Base-by-base conservation (phyloP, 805 yeast genomes). In the Candida qinlingensis region DNA sequence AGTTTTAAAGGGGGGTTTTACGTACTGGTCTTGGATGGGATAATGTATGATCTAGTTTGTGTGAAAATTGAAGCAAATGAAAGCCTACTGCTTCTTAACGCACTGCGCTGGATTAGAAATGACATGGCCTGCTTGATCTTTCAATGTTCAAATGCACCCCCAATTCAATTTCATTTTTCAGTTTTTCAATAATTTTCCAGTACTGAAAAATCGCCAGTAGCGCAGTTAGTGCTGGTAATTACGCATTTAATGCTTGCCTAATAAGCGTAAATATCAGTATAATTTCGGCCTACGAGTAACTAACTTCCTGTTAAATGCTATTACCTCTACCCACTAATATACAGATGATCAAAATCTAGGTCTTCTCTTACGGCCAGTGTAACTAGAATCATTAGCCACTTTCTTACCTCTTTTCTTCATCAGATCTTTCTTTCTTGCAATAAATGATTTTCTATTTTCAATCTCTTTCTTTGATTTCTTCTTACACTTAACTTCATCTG, bases 311-410 rank as follows among this genome's bases (percentile, higher is more conserved):
- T 13, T 31, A 19, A n/a, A 40, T 40, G 42, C 42, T n/a, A 9
- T 19, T 12, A 8, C 12, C 34, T 31, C 11, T 11, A 6, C 27
- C 26, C 13, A 28, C 33, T 33, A 31, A 13, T 28, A 34, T 38
- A 29, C 39, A 30, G 26, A 12, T 25, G 4, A 30, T 45, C 62
- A 85, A 65, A 86, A 85, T 59, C 79, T 72, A 9, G 85, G 77
- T 56, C 79, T 74, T 70, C 95, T 76, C 69, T 78, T 80, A 71
- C 99, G 80, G 44, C 95, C 98, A 3, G 97, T 87, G 68, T 84
- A 92, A 65, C 85, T 87, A 50, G 96, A 87, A 65, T 94, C 99
- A 53, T 74, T 75, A 4, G 98, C 96, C 6, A 92, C 98, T 38
- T 71, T 68, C 64, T 86, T 86, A 41, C 99, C 99, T 62, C 98